Evolutionary conservation across 352 stramenopile genomes (phyloP).

Genomic region (Phytophthora constricta): DNA sequence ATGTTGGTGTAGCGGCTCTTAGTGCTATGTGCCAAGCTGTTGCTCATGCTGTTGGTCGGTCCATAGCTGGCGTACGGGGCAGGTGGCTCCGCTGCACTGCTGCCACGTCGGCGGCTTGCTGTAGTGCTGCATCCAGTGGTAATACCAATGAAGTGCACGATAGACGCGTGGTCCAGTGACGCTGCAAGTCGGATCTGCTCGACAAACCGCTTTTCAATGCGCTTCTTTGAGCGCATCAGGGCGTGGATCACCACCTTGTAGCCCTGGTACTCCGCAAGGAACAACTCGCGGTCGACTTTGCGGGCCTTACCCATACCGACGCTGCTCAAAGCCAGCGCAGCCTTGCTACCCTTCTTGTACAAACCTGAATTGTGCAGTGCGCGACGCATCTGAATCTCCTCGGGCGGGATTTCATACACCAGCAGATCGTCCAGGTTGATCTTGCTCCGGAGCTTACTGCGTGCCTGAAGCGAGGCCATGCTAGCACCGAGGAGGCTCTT

Average conservation of each 20-base stretch:
- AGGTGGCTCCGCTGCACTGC: conserved; percentile 19
- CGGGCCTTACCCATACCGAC: conserved; percentile 27
- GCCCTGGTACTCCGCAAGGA: conserved; percentile 72
- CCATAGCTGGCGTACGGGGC: conserved; percentile 23
- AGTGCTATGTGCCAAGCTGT: conserved; percentile 14
- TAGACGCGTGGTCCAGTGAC: conserved; percentile 63
- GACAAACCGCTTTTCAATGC: conserved; percentile 61
- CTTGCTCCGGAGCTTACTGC: conserved; percentile 54
- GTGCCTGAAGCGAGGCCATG: conserved; percentile 37
- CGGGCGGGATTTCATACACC: conserved; percentile 76
- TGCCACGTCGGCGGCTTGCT: conserved; percentile 35
- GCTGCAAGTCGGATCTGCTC: conserved; percentile 75
- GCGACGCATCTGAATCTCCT: conserved; percentile 64
- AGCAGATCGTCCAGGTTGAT: conserved; percentile 71
- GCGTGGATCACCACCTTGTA: conserved; percentile 75
- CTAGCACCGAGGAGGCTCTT: conserved; percentile 33
- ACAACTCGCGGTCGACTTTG: conserved; percentile 41
- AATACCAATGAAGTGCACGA: conserved; percentile 85
- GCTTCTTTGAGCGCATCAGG: conserved; percentile 59
- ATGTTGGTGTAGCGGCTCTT: conserved; percentile 39
- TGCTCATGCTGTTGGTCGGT: conserved; percentile 30
- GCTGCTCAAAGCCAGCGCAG: conserved; percentile 36
- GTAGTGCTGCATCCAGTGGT: conserved; percentile 60
- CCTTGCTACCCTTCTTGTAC: conserved; percentile 37
- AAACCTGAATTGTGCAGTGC: conserved; percentile 36